Percentiles rank a stretch among this genome's conserved stretches.
phyloP scores from a whole-genome alignment of 148 eudicot genomes.

The Vaccinium vitisidaea region DNA sequence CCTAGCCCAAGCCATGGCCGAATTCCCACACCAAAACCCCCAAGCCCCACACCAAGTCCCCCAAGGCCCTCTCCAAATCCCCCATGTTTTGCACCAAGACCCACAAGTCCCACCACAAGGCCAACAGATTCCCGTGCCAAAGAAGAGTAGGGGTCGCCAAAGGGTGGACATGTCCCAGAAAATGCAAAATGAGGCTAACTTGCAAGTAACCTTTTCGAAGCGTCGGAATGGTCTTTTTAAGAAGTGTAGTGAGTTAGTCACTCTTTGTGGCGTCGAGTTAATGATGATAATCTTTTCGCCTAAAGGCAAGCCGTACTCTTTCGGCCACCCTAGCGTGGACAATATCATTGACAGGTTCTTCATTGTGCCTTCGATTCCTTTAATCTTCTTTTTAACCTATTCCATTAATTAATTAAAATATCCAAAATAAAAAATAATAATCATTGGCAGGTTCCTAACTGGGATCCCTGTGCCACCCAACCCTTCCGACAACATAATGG shows the following conservation, averaged over 20 bases:
- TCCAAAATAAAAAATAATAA: too few species aligned
- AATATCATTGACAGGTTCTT: conserved; percentile 12
- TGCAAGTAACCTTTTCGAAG: conserved; percentile 39
- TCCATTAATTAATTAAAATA: too few species aligned
- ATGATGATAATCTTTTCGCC: conserved; percentile 30
- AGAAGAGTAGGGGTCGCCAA: conserved; percentile 24
- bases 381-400: too few species aligned
- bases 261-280: conserved; percentile 29
- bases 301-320: conserved; percentile 17
- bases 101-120: background rate
- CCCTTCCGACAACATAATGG: background rate
- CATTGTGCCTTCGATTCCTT: too few species aligned
- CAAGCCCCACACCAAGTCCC: background rate
- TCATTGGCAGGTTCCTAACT: background rate
- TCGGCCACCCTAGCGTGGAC: conserved; percentile 31
- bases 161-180: conserved; percentile 20
- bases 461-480: background rate
- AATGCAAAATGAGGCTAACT: conserved; percentile 20
- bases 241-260: conserved; percentile 40
- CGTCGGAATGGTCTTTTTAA: conserved; percentile 32
- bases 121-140: background rate
- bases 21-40: background rate
- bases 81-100: too few species aligned
- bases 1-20: background rate
- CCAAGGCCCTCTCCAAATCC: too few species aligned